Conservation (phyloP, 139 green algal genomes). For the Tetradesmus lagerheimii region DNA sequence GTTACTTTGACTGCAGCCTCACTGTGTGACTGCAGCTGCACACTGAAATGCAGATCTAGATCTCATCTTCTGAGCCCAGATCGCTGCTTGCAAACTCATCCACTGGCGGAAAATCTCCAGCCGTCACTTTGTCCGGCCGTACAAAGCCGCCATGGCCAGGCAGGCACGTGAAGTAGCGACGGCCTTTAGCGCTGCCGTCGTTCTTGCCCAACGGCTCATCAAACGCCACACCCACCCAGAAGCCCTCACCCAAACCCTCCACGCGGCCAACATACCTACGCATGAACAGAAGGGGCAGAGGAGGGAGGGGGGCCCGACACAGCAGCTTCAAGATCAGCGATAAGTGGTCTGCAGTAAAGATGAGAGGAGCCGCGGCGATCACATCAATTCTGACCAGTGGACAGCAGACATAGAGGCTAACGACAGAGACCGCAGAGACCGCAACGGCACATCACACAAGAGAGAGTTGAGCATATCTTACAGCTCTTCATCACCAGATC, state of each 20-base stretch:
- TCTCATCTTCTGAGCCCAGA: constrained; percentile 81
- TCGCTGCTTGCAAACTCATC: constrained; percentile 82
- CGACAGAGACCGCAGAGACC: too few relatives aligned
- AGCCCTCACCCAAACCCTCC: constrained; percentile 79
- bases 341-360: too few relatives aligned
- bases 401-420: too few relatives aligned
- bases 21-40: too few relatives aligned
- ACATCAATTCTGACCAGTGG: too few relatives aligned
- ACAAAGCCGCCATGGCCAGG: constrained; percentile 86
- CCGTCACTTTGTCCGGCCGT: constrained; percentile 83
- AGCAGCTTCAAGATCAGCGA: background rate
- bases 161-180: constrained; percentile 82
- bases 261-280: constrained; percentile 80
- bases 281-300: too few relatives aligned
- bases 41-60: too few relatives aligned
- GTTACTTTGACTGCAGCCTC: too few relatives aligned
- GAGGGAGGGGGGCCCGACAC: background rate
- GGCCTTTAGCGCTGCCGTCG: constrained; percentile 90
- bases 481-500: too few relatives aligned
- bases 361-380: too few relatives aligned
- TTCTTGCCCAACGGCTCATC: constrained; percentile 99
- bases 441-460: too few relatives aligned
- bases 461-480: too few relatives aligned
- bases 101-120: constrained; percentile 88
- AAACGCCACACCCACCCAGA: constrained; percentile 95